Percentiles rank a stretch among this genome's conserved stretches.
These are phyloP conservation scores for Pseudisothecium myosuroides DNA, from an alignment of 225 moss, liverwort and hornwort genomes.

Conservation along the genomic window DNA sequence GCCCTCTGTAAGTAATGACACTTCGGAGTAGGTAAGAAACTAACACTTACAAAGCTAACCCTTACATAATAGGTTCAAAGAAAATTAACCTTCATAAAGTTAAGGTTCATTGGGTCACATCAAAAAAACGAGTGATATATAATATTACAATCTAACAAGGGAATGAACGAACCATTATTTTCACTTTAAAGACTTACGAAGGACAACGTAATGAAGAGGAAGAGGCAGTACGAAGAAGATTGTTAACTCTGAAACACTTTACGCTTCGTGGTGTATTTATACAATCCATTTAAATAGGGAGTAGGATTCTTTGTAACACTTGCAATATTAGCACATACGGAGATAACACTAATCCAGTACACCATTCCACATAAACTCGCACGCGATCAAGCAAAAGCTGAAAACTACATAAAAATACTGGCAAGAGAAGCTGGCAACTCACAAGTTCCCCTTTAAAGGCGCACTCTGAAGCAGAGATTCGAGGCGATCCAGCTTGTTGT, in stretches of 20 bases:
- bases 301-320: background rate
- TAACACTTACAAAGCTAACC: background rate
- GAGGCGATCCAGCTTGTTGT: conserved; percentile 80
- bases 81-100: background rate
- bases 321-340: background rate
- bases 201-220: background rate
- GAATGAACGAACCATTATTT: background rate
- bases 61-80: background rate
- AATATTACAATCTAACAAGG: background rate
- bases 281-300: background rate
- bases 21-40: background rate
- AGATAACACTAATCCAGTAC: background rate
- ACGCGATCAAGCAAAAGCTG: background rate
- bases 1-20: background rate
- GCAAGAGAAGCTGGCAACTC: background rate
- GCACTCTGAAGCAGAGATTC: conserved; percentile 55
- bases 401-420: background rate
- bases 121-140: too few species aligned
- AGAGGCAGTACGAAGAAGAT: background rate
- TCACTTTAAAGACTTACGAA: background rate
- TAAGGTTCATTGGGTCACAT: background rate
- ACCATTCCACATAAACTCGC: background rate
- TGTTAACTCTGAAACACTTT: background rate
- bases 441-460: conserved; percentile 7
- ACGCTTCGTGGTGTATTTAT: background rate